Conservation (phyloP, 2,329 filamentous ascomycete species). For the Sarocladium kiliense region DNA sequence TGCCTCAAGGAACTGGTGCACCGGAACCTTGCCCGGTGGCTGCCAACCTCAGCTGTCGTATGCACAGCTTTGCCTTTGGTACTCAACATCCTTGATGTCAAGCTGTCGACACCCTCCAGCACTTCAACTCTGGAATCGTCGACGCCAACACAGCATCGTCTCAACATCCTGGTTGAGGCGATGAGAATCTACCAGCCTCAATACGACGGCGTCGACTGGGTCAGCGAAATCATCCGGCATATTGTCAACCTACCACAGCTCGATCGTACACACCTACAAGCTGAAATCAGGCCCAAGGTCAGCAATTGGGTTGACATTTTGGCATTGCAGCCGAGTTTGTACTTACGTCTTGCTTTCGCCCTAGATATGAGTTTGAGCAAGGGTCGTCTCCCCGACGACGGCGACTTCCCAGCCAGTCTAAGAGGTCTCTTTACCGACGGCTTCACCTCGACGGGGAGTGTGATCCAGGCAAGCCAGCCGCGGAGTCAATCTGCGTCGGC, state of each 20-base stretch:
- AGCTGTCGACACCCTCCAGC: slow-evolving; percentile 20
- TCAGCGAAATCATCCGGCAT: slow-evolving; percentile 33
- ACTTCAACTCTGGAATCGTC: slow-evolving; percentile 21
- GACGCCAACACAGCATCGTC: slow-evolving; percentile 30
- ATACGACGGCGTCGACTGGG: slow-evolving; percentile 36
- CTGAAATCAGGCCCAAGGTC: slow-evolving; percentile 17
- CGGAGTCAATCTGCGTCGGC: too few species aligned
- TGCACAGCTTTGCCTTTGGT: slow-evolving; percentile 22
- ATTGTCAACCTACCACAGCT: slow-evolving; percentile 21
- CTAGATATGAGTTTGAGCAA: slow-evolving; percentile 38
- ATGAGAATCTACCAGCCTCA: slow-evolving; percentile 37
- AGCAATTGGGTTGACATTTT: slow-evolving; percentile 37
- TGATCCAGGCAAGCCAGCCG: too few species aligned
- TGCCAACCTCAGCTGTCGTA: slow-evolving; percentile 36
- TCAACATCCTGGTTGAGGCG: slow-evolving; percentile 35
- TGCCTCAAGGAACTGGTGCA: slow-evolving; percentile 39
- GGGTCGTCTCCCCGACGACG: slow-evolving; percentile 32
- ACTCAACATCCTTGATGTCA: slow-evolving; percentile 23
- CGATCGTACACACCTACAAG: slow-evolving; percentile 7
- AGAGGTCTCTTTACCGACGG: slow-evolving; percentile 30
- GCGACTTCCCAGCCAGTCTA: slow-evolving; percentile 34
- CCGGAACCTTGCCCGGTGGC: slow-evolving; percentile 33
- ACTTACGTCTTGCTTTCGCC: slow-evolving; percentile 36
- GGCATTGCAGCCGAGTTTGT: slow-evolving; percentile 31
- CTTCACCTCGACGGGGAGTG: too few species aligned